Evolutionary conservation across 2,329 filamentous ascomycete species (phyloP).

Genomic region (Grosmannia clavigera): DNA sequence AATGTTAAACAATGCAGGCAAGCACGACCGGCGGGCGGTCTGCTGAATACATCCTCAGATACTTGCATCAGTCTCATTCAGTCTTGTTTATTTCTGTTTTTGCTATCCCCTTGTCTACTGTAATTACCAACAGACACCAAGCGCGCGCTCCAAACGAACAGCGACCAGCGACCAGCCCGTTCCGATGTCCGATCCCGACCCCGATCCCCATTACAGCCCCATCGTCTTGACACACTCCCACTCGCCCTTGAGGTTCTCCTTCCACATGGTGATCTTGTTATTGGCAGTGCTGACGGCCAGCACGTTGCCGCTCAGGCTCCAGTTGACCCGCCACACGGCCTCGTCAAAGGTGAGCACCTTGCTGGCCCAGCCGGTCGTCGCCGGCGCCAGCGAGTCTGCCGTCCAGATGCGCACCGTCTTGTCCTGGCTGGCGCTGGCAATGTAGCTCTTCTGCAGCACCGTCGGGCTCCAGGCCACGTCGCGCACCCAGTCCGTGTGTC

Average conservation of each 20-base stretch:
- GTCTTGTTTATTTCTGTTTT: background rate
- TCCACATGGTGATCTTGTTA: conserved; percentile 96
- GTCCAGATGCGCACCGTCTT: conserved; percentile 98
- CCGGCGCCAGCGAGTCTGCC: conserved; percentile 41
- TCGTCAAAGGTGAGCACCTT: conserved; percentile 81
- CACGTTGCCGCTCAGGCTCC: conserved; percentile 94
- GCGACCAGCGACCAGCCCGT: background rate
- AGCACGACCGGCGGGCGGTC: no score
- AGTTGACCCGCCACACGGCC: conserved; percentile 91
- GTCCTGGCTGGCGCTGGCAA: conserved; percentile 89
- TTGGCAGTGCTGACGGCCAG: conserved; percentile 86
- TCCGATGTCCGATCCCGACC: background rate
- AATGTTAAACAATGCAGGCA: no score
- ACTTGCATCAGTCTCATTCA: background rate
- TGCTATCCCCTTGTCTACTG: background rate
- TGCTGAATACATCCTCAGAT: no score
- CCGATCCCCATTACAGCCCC: conserved; percentile 21
- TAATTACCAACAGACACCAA: background rate
- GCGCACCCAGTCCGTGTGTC: conserved; percentile 92
- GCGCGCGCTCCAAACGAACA: background rate
- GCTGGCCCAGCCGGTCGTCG: conserved; percentile 60
- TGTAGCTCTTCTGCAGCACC: conserved; percentile 90
- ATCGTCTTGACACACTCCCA: conserved; percentile 98
- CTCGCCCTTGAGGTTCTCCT: conserved; percentile 90
- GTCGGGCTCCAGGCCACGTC: conserved; percentile 97